Evolutionary conservation across 2,329 filamentous ascomycete species (phyloP).

Genomic region (Aspergillus fijiensis): DNA sequence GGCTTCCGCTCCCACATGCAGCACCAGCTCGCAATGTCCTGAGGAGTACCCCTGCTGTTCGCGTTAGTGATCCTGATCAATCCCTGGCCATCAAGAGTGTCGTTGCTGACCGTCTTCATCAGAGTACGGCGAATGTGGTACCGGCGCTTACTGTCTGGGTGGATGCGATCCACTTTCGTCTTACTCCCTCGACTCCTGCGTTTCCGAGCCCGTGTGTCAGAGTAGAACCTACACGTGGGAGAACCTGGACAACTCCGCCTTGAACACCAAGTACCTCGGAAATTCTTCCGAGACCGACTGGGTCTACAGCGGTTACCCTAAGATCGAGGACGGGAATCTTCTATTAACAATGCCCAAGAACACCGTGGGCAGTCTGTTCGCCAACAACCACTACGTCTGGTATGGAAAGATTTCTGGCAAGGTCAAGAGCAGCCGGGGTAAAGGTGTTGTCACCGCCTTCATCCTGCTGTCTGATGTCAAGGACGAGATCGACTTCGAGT

Average conservation of each 20-base stretch:
- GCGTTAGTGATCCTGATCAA: constrained; percentile 56
- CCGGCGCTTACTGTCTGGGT: constrained; percentile 91
- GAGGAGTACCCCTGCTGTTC: constrained; percentile 73
- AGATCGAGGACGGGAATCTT: constrained; percentile 61
- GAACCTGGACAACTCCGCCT: constrained; percentile 65
- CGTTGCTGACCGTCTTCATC: constrained; percentile 13
- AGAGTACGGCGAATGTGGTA: constrained; percentile 93
- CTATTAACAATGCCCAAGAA: constrained; percentile 86
- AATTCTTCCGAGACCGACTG: constrained; percentile 78
- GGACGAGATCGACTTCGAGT: constrained; percentile 98
- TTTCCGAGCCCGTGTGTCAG: constrained; percentile 79
- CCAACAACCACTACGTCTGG: constrained; percentile 88
- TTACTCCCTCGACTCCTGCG: constrained; percentile 77
- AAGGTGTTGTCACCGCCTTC: constrained; percentile 94
- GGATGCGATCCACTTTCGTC: constrained; percentile 90
- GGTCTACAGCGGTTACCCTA: constrained; percentile 78
- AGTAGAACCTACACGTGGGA: constrained; percentile 71
- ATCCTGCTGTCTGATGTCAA: constrained; percentile 94
- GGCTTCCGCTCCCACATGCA: constrained; percentile 35
- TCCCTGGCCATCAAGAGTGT: constrained; percentile 9
- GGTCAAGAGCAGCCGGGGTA: constrained; percentile 79
- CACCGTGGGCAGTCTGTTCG: constrained; percentile 83
- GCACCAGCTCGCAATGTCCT: constrained; percentile 62
- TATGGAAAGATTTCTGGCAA: constrained; percentile 88
- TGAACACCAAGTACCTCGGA: constrained; percentile 81